These are phyloP conservation scores for Strobilomyces confusus DNA, from an alignment of 768 basidiomycete species.

Conservation along the genomic window DNA sequence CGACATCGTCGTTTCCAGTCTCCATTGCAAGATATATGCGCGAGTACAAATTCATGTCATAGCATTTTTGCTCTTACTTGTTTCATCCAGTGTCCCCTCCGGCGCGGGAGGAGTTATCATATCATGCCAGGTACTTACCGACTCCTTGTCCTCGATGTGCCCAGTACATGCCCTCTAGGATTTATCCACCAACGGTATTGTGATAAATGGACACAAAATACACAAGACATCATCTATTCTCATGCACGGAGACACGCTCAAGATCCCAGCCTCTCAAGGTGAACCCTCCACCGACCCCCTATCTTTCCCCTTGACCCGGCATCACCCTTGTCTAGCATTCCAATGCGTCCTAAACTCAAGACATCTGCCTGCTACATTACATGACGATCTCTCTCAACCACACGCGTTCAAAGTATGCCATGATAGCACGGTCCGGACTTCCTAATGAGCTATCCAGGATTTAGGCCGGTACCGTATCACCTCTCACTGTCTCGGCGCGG, in stretches of 20 bases:
- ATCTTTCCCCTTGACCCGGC: neutral
- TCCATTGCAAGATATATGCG: conserved; percentile 83
- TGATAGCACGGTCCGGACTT: neutral
- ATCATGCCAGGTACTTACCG: conserved; percentile 61
- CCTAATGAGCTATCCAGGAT: conserved; percentile 34
- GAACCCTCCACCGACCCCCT: neutral
- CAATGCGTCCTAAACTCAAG: conserved; percentile 59
- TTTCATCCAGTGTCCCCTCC: conserved; percentile 52
- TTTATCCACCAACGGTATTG: conserved; percentile 69
- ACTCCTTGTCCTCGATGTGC: neutral
- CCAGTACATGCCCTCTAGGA: conserved; percentile 44
- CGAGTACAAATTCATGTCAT: conserved; percentile 30
- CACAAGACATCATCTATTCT: conserved; percentile 65
- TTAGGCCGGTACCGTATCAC: conserved; percentile 71
- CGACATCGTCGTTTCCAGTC: conserved; percentile 59
- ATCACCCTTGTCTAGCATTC: conserved; percentile 44
- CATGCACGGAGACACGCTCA: conserved; percentile 70
- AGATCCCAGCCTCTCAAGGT: conserved; percentile 68
- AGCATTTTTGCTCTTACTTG: neutral
- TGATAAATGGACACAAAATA: conserved; percentile 66
- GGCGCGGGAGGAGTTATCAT: conserved; percentile 70
- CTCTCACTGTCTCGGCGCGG: conserved; percentile 74
- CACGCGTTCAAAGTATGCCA: conserved; percentile 49
- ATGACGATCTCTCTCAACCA: conserved; percentile 55
- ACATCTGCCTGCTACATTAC: conserved; percentile 44